Conservation (phyloP, 805 yeast species). For the Kuraishia hungarica region DNA sequence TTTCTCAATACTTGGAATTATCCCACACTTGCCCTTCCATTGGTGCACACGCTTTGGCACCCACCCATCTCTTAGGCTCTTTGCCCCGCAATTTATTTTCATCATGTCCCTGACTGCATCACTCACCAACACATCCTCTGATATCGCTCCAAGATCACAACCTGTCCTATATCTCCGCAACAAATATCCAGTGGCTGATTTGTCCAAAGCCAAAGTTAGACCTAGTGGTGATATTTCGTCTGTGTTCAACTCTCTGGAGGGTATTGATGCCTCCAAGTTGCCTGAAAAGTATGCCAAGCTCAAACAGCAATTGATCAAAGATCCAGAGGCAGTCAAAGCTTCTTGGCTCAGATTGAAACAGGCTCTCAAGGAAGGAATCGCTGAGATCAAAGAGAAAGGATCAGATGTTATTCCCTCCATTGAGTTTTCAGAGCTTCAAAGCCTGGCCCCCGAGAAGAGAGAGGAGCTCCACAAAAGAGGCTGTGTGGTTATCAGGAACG, state of each 20-base stretch:
- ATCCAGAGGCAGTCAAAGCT: constrained; percentile 14
- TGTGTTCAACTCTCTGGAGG: constrained; percentile 8
- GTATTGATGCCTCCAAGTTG: neutral
- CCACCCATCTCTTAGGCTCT: too few species aligned
- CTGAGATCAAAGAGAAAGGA: constrained; percentile 14
- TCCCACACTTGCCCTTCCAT: too few species aligned
- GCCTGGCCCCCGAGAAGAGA: constrained; percentile 3
- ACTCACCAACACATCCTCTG: neutral
- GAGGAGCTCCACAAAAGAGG: constrained; percentile 15
- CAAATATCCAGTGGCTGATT: constrained; percentile 4
- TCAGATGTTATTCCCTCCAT: constrained; percentile 10
- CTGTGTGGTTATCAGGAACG: constrained; percentile 20
- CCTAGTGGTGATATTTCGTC: constrained; percentile 10
- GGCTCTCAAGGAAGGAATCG: constrained; percentile 12
- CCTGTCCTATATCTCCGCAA: neutral
- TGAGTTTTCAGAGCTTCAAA: constrained; percentile 11
- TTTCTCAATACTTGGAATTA: too few species aligned
- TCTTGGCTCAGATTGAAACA: constrained; percentile 20
- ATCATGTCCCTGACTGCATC: neutral
- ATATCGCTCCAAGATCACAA: neutral
- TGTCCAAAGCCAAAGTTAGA: constrained; percentile 7
- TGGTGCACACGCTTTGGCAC: too few species aligned
- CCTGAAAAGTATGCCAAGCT: constrained; percentile 4
- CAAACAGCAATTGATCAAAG: constrained; percentile 14
- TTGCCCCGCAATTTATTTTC: neutral